These are phyloP conservation scores for Alternaria gansuensis DNA, from an alignment of 2,329 filamentous ascomycete species.

Conservation along the genomic window DNA sequence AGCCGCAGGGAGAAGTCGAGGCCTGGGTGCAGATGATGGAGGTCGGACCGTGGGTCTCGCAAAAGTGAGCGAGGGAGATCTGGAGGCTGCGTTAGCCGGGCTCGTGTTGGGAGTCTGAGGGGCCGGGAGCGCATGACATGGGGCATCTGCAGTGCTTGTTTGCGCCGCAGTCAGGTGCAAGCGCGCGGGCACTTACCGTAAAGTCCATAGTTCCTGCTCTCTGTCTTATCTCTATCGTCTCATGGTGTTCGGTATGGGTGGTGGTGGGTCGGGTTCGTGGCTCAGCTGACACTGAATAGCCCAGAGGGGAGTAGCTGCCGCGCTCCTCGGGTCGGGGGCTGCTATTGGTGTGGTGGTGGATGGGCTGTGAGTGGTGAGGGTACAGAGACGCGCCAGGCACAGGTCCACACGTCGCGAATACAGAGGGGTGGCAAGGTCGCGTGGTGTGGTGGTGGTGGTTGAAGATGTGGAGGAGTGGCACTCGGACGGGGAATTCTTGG, in stretches of 20 bases:
- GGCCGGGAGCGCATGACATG: conserved; percentile 15
- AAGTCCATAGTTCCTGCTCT: conserved; percentile 52
- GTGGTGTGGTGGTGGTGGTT: conserved; percentile 26
- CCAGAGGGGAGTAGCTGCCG: conserved; percentile 36
- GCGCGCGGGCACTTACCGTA: conserved; percentile 48
- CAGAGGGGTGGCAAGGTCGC: conserved; percentile 33
- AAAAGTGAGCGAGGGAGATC: conserved; percentile 70
- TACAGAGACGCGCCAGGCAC: conserved; percentile 27
- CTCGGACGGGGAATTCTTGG: conserved; percentile 19
- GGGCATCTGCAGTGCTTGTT: background rate
- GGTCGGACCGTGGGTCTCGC: conserved; percentile 69
- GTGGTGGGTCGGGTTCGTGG: conserved; percentile 40
- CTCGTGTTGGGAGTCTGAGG: conserved; percentile 15
- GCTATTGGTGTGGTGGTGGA: conserved; percentile 27
- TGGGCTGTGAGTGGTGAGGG: conserved; percentile 41
- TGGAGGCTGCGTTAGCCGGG: conserved; percentile 38
- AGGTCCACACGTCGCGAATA: conserved; percentile 33
- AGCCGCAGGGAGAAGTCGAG: conserved; percentile 62
- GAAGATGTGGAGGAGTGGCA: conserved; percentile 20
- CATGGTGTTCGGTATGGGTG: conserved; percentile 40
- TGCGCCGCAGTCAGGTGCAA: conserved; percentile 15
- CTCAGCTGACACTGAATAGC: conserved; percentile 46
- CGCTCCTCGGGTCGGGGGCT: conserved; percentile 26
- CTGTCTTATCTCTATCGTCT: conserved; percentile 40
- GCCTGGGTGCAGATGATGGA: conserved; percentile 70